Evolutionary conservation across 306 rosid genomes (phyloP), one percentile per base, ranked within the genome.

Genomic region (Macrotyloma uniflorum): DNA sequence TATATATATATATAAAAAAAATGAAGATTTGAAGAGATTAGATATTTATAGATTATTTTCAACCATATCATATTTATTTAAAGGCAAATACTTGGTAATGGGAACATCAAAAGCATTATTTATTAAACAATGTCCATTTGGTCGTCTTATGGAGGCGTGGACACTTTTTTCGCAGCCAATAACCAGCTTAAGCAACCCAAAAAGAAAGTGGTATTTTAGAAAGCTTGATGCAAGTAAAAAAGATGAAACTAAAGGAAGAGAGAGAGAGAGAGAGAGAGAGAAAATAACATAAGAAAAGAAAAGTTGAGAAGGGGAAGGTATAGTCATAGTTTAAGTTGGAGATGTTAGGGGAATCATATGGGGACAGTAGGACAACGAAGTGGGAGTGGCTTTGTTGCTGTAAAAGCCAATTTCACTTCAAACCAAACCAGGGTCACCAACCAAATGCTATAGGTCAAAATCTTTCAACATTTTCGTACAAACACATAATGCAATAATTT

Each of bases 321-420:
- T 53, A 12, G 33, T 58, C 13, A 58, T 76, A 77, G 84, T 55
- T 82, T 85, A 74, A 50, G 87, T 87, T 86, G 61, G 70, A 80
- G 79, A 13, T 69, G 73, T 58, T 53, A 76, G 91, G 88, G 93
- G 90, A 85, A 81, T 83, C 89, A 87, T 58, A 58, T 58, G 10
- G 6, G 18, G 36, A 12, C 80, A 73, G 71, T 58, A 73, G 75
- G 80, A 80, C 79, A 76, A 36, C 49, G 16, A 45, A 80, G 70
- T 57, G 30, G 23, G 63, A 47, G 47, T 73, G 23, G 43, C 58
- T 15, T 14, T 45, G n/a, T 65, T n/a, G 38, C 75, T 64, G 78
- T 61, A 74, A 79, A 57, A 57, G 15, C 70, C 79, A 32, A 15
- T 68, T 83, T 59, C 22, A 76, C 80, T 77, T 65, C 55, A 61